Base-by-base conservation (phyloP, 2,329 filamentous ascomycete species). In the Cercospora janseana region DNA sequence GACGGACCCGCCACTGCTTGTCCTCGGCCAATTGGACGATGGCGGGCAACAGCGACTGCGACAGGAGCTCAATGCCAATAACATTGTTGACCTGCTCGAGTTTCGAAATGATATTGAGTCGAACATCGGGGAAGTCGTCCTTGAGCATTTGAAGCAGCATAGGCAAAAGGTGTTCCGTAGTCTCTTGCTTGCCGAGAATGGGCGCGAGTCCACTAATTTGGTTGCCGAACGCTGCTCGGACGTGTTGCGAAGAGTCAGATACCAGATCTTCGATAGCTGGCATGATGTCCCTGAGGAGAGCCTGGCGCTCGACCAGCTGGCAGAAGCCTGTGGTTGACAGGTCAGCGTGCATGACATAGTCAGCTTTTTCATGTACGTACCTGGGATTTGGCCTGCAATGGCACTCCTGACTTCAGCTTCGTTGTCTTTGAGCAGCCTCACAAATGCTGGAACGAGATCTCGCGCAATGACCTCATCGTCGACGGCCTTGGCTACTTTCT, bases 91-190 rank as follows among this genome's bases (percentile, higher is more conserved):
- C 93, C 57, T 94, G 82, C 75, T 98, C 94, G 48, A 98, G 83
- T 74, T 98, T 98, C n/a, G 93, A 97, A 66, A 98, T 98, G 70
- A 98, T 98, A 74, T 98, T 95, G 52, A 98, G 83, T 56, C 93
- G 87, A 44, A 98, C 93, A 69, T 98, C 93, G 16, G 93, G 93
- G 71, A 96, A 97, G 68, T 98, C 93, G 65, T 98, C 93, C 79
- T 97, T 98, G 64, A 98, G 84, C 93, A 98, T 98, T 70, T 95
- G 88, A 46, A 98, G 79, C 73, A 98, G 97, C 92, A 98, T 98
- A 46, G 93, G 93, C 35, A 98, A 81, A 35, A 98, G 83, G 69
- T 98, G 93, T 62, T 93, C 86, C 60, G 95, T 97, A 23, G 93
- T 98, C 87, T 97, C 92, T 72, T 98, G 88, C 75, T 97, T 97